These are phyloP conservation scores for Hericium alpestre DNA, from an alignment of 768 basidiomycete genomes.

Conservation along the genomic window DNA sequence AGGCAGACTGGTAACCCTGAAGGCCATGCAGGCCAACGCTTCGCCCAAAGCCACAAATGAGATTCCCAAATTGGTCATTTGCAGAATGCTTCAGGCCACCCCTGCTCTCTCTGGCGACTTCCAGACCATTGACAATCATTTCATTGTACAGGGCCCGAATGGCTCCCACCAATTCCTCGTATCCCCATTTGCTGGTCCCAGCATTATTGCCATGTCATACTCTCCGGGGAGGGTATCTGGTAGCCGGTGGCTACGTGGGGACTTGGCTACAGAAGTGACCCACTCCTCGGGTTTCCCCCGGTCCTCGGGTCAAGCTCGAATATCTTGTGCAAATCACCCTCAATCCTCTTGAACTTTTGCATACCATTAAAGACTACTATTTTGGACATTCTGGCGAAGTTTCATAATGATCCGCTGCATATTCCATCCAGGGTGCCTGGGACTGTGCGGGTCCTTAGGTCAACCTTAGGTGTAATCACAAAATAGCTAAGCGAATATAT, in stretches of 20 bases:
- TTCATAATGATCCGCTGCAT: too few species aligned
- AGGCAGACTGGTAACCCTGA: background rate
- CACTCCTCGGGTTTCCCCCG: too few species aligned
- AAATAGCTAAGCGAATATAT: too few species aligned
- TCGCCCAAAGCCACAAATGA: background rate
- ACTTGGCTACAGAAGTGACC: too few species aligned
- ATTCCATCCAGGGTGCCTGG: too few species aligned
- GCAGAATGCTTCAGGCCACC: background rate
- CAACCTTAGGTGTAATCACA: too few species aligned
- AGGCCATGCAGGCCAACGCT: background rate
- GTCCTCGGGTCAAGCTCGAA: too few species aligned
- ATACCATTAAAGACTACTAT: too few species aligned
- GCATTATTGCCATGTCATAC: slow-evolving; percentile 22
- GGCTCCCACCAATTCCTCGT: slow-evolving; percentile 41
- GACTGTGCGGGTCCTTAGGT: too few species aligned
- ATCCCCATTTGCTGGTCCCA: slow-evolving; percentile 35
- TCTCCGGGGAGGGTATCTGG: slow-evolving; percentile 21
- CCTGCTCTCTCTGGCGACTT: slow-evolving; percentile 15
- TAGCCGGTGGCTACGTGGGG: slow-evolving; percentile 23
- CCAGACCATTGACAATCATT: slow-evolving; percentile 31
- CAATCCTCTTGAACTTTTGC: too few species aligned
- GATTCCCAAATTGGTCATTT: background rate
- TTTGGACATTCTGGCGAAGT: too few species aligned
- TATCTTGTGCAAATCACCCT: too few species aligned
- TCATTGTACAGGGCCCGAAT: slow-evolving; percentile 36